These are phyloP conservation scores for Claviceps paspali DNA, from an alignment of 2,329 filamentous ascomycete species.

Conservation along the genomic window DNA sequence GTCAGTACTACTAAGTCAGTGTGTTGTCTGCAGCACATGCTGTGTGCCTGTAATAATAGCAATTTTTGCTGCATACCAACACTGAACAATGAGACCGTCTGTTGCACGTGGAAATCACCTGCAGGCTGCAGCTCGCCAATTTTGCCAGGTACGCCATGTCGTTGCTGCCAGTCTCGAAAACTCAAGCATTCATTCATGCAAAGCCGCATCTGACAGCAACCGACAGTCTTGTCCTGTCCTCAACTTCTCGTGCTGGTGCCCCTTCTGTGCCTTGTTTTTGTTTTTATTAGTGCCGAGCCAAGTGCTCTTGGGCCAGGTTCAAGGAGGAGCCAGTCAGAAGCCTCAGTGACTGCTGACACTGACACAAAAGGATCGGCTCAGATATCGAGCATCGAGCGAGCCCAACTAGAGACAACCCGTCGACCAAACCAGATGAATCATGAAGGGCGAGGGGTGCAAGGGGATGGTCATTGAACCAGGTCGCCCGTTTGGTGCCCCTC, in stretches of 20 bases:
- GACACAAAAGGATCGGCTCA: background rate
- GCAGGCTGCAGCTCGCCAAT: background rate
- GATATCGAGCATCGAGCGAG: background rate
- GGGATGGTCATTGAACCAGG: too few species aligned
- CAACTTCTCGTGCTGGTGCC: background rate
- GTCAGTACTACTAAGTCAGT: too few species aligned
- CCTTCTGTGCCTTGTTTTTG: background rate
- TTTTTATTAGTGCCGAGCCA: conserved; percentile 1
- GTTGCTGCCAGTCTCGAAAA: background rate
- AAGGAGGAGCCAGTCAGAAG: background rate
- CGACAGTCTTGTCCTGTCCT: too few species aligned
- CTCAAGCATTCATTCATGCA: background rate
- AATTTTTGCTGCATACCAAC: too few species aligned
- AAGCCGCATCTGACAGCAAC: too few species aligned
- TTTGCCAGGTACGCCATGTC: too few species aligned
- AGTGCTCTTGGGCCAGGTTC: background rate
- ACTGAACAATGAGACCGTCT: background rate
- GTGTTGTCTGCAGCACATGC: too few species aligned
- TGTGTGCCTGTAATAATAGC: too few species aligned
- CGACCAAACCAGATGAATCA: background rate
- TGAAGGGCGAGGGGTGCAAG: background rate
- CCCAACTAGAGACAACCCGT: background rate
- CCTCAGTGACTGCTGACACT: background rate
- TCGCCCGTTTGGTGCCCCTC: background rate
- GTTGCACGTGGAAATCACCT: background rate